These are phyloP conservation scores for Penicillium janthinellum DNA, from an alignment of 2,329 filamentous ascomycete genomes.

Conservation along the genomic window DNA sequence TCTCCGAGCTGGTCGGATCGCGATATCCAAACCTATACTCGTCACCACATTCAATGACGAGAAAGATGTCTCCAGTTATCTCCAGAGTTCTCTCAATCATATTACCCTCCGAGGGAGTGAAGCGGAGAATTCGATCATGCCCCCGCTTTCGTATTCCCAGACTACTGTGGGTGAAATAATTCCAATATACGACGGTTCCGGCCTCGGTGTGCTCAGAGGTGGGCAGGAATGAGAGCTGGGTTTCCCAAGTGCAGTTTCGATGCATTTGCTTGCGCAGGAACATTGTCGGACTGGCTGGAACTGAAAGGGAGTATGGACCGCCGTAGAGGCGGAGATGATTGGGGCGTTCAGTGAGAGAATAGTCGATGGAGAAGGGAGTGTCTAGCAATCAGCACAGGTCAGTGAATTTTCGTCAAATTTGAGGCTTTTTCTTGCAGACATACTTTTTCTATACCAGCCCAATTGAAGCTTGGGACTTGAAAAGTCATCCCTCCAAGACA, in stretches of 20 bases:
- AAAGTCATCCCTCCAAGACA: slow-evolving; percentile 43
- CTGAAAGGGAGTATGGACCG: slow-evolving; percentile 54
- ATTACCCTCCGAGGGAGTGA: slow-evolving; percentile 26
- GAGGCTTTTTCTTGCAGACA: slow-evolving; percentile 18
- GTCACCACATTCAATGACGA: slow-evolving; percentile 36
- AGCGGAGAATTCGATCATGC: slow-evolving; percentile 28
- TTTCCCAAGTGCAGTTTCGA: slow-evolving; percentile 47
- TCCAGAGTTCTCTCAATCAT: slow-evolving; percentile 17
- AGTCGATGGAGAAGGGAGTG: slow-evolving; percentile 52
- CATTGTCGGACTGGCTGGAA: slow-evolving; percentile 55
- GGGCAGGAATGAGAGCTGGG: slow-evolving; percentile 51
- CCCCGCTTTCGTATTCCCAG: slow-evolving; percentile 41
- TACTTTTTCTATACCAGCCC: slow-evolving; percentile 46
- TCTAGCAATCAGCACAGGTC: slow-evolving; percentile 33
- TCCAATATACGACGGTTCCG: slow-evolving; percentile 59
- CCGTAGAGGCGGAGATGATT: slow-evolving; percentile 54
- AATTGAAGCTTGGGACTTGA: slow-evolving; percentile 24
- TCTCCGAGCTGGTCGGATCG: neutral
- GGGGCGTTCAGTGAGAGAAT: slow-evolving; percentile 49
- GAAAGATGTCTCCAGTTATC: slow-evolving; percentile 20
- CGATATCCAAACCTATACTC: slow-evolving; percentile 34
- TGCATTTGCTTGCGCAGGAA: slow-evolving; percentile 58
- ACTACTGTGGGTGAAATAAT: slow-evolving; percentile 49
- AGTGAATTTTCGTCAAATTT: neutral
- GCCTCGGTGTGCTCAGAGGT: slow-evolving; percentile 51